Evolutionary conservation across 2,329 filamentous ascomycete genomes (phyloP).

Genomic region (Cordyceps farinosa): DNA sequence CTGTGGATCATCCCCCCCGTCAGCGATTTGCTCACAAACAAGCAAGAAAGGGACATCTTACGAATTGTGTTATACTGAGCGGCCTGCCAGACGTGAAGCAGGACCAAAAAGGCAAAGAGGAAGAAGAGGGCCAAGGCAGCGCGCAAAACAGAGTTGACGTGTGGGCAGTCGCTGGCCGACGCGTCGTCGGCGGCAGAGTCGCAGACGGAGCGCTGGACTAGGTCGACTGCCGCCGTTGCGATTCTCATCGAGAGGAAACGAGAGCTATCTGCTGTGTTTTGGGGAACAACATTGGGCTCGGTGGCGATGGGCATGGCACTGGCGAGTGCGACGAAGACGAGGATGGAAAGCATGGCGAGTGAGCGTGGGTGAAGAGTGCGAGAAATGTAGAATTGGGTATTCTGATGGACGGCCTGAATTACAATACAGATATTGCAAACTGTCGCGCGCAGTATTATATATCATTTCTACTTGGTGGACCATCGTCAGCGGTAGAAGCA

Average conservation of each 20-base stretch:
- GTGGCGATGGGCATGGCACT: constrained; percentile 13
- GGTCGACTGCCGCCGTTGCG: neutral
- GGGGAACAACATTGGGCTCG: neutral
- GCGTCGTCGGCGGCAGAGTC: neutral
- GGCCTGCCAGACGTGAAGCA: constrained; percentile 13
- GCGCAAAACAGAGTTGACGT: constrained; percentile 1
- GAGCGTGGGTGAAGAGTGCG: neutral
- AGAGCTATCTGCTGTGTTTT: neutral
- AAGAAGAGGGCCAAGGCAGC: constrained; percentile 7
- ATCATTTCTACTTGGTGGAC: neutral
- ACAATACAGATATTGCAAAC: neutral
- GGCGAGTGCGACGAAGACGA: constrained; percentile 12
- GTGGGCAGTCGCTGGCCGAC: neutral
- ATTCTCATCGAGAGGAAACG: neutral
- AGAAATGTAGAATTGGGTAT: neutral
- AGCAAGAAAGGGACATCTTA: neutral
- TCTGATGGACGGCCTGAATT: too few species aligned
- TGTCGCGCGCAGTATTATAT: neutral
- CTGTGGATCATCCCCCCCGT: neutral
- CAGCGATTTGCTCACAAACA: neutral
- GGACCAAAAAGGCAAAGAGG: constrained; percentile 9
- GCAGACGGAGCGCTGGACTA: neutral
- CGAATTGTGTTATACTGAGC: constrained; percentile 11
- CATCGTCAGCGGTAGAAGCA: neutral
- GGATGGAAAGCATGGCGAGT: neutral